Evolutionary conservation across 805 yeast species (phyloP).

Genomic region (Saccharomycopsis vini): DNA sequence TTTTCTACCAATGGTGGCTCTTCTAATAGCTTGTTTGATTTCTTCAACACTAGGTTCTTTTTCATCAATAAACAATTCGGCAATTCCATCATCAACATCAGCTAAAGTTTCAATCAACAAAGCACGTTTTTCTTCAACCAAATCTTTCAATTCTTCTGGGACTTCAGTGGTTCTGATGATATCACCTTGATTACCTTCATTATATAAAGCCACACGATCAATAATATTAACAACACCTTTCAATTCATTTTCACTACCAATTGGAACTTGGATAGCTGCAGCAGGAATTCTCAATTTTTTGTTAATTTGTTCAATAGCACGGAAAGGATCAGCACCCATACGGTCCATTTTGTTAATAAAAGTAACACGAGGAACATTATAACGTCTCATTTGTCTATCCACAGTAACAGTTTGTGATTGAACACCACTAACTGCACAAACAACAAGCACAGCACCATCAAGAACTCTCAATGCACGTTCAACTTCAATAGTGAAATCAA

Average conservation of each 20-base stretch:
- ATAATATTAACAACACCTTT: slow-evolving; percentile 89
- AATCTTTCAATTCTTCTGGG: slow-evolving; percentile 70
- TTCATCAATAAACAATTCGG: slow-evolving; percentile 87
- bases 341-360: slow-evolving; percentile 98
- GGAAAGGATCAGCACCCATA: slow-evolving; percentile 98
- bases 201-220: slow-evolving; percentile 77
- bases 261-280: slow-evolving; percentile 97
- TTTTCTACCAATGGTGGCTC: slow-evolving; percentile 89
- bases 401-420: slow-evolving; percentile 98
- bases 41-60: slow-evolving; percentile 77
- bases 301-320: slow-evolving; percentile 86
- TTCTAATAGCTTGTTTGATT: slow-evolving; percentile 81
- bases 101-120: slow-evolving; percentile 87
- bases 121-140: slow-evolving; percentile 86
- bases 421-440: slow-evolving; percentile 97
- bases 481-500: slow-evolving; percentile 97
- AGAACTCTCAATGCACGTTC: slow-evolving; percentile 97
- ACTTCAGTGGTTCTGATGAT: slow-evolving; percentile 51
- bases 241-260: slow-evolving; percentile 82
- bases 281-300: slow-evolving; percentile 83
- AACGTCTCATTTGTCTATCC: slow-evolving; percentile 97
- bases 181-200: slow-evolving; percentile 89
- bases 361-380: slow-evolving; percentile 93
- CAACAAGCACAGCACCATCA: slow-evolving; percentile 97
- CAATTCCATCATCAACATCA: slow-evolving; percentile 96